Evolutionary conservation across 2,329 filamentous ascomycete genomes (phyloP).

Genomic region (Colletotrichum noveboracense): DNA sequence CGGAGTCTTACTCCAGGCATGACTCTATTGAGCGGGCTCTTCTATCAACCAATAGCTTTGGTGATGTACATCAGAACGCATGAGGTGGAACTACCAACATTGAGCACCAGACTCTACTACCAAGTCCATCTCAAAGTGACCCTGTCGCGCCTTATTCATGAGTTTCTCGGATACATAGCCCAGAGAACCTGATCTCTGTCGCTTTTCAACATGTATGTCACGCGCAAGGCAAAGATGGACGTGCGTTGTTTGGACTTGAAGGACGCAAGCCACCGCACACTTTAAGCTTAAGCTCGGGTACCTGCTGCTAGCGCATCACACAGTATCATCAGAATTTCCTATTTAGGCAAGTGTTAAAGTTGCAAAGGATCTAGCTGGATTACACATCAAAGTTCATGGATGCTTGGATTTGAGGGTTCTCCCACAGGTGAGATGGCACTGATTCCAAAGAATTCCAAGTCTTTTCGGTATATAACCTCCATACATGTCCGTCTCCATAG

Average conservation of each 20-base stretch:
- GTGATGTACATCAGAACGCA: no score
- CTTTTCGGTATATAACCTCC: not conserved
- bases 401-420: not conserved
- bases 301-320: not conserved
- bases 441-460: not conserved
- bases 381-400: not conserved
- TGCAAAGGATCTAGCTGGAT: not conserved
- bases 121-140: no score
- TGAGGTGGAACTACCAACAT: no score
- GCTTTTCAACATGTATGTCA: not conserved
- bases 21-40: no score
- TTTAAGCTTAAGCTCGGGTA: not conserved
- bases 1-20: no score
- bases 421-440: accelerated
- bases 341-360: not conserved
- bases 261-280: not conserved
- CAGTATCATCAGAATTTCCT: not conserved
- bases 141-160: no score
- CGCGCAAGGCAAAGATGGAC: not conserved
- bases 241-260: not conserved
- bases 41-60: no score
- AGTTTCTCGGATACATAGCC: no score
- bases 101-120: no score
- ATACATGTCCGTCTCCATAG: not conserved
- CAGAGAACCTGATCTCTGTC: not conserved